Percentiles rank a stretch among this genome's conserved stretches.
These are phyloP conservation scores for Tetratostichococcus sp. DNA, from an alignment of 139 green algal species.

Conservation along the genomic window DNA sequence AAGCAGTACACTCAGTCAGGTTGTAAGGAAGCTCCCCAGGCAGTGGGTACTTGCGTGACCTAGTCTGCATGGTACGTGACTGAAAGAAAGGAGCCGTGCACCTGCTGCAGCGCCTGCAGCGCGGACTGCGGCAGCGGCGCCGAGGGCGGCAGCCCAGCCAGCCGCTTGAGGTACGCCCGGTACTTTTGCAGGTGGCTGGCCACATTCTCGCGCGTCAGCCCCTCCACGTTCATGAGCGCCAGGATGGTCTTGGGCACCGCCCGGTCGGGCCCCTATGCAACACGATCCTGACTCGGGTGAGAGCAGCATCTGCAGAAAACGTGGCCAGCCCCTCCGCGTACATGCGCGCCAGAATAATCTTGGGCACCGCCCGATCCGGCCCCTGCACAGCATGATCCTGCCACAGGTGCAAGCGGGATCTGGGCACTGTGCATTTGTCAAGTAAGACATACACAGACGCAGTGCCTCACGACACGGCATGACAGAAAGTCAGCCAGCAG, in stretches of 20 bases:
- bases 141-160: not conserved
- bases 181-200: constrained; percentile 92
- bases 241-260: constrained; percentile 59
- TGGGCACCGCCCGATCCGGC: constrained; percentile 44
- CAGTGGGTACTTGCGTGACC: no score
- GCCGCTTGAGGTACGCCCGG: constrained; percentile 66
- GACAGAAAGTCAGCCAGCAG: no score
- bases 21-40: no score
- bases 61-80: not conserved
- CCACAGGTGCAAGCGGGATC: not conserved
- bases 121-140: not conserved
- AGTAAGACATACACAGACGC: no score
- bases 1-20: no score
- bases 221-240: constrained; percentile 89
- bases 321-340: constrained; percentile 92
- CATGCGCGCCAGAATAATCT: constrained; percentile 76
- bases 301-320: no score
- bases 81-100: not conserved
- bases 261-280: no score
- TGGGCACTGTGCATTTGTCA: no score
- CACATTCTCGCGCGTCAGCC: constrained; percentile 90
- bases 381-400: constrained; percentile 9
- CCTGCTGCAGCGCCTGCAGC: not conserved
- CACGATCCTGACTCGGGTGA: not conserved
- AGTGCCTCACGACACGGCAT: no score